Conservation (phyloP, 2,329 filamentous ascomycete species). For the Fusarium sp. region DNA sequence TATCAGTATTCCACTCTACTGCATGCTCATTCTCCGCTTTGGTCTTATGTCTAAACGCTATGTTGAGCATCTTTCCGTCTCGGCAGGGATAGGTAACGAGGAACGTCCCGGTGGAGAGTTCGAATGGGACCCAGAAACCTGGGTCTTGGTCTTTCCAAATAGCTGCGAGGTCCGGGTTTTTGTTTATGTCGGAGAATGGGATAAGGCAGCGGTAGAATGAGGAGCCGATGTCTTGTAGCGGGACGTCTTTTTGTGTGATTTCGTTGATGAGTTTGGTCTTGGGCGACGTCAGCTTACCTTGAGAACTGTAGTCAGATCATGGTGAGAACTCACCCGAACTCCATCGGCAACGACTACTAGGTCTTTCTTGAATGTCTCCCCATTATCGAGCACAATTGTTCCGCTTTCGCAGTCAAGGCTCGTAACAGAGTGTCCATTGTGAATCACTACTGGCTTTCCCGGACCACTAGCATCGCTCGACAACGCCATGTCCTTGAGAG, state of each 20-base stretch:
- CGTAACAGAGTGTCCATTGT: background rate
- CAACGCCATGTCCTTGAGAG: background rate
- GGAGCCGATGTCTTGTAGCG: background rate
- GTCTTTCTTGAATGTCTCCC: background rate
- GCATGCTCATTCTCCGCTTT: background rate
- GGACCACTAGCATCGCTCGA: background rate
- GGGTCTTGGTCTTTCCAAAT: background rate
- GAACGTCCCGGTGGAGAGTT: background rate
- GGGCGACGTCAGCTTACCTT: too few species aligned
- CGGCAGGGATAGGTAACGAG: conserved; percentile 6
- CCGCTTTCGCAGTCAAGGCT: background rate
- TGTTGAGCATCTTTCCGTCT: background rate
- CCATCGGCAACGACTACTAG: background rate
- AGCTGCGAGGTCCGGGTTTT: background rate
- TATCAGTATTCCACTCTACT: conserved; percentile 2
- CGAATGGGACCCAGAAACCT: conserved; percentile 11
- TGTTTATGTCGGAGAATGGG: background rate
- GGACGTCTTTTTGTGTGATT: accelerated
- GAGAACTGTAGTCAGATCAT: too few species aligned
- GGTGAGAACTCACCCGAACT: background rate
- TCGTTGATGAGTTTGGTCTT: background rate
- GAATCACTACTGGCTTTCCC: background rate
- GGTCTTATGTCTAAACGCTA: background rate
- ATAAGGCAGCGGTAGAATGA: conserved; percentile 20
- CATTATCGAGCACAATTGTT: accelerated